Evolutionary conservation across 495 filamentous ascomycete species (phyloP), one percentile per base, ranked within the genome.

Genomic region (Penicillium riverlandense): DNA sequence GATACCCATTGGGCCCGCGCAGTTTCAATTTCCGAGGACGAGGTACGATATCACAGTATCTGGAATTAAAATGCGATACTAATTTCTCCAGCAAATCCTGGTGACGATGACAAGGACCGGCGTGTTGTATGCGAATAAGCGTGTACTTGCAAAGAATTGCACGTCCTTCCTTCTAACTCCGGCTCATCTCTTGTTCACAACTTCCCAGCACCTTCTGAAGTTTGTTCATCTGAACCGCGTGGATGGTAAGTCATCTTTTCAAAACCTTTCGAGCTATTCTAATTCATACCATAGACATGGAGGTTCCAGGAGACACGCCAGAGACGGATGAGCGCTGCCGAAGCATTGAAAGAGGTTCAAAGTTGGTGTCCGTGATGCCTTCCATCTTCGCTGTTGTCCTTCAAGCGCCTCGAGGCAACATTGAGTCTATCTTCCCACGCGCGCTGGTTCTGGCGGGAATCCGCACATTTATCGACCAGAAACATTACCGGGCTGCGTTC

Each of bases 361-460:
- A 79, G 16, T 70, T 98, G 22, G 84, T 98, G 38, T 88, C 87
- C 4, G 90, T 86, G 36, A 95, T 95, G 67, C 92, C 92, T 5
- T 85, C 86, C 11, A 83, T 78, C 29, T 91, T 89, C 63, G 80
- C 79, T 32, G 65, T 96, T 22, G 78, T 90, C 6, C 70, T 97
- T 6, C 92, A 97, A 57, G 94, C 95, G 81, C 92, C 92, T 4
- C 75, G 92, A 54, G 92, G 92, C 27, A 98, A 98, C 50, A 72
- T 97, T 10, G 92, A 98, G 61, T 96, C 91, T 0, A 92, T 96
- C 43, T 96, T 82, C 55, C 92, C 92, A 29, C 79, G 92, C 38
- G 92, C 92, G 6, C 80, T 98, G 55, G 90, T 97, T 2, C 65
- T 98, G 47, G 87, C 88, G 1, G 89, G 91, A 13, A 87, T 96